Base-by-base conservation (phyloP, 1,139 yeast species). In the Suhomyces bokatorum region DNA sequence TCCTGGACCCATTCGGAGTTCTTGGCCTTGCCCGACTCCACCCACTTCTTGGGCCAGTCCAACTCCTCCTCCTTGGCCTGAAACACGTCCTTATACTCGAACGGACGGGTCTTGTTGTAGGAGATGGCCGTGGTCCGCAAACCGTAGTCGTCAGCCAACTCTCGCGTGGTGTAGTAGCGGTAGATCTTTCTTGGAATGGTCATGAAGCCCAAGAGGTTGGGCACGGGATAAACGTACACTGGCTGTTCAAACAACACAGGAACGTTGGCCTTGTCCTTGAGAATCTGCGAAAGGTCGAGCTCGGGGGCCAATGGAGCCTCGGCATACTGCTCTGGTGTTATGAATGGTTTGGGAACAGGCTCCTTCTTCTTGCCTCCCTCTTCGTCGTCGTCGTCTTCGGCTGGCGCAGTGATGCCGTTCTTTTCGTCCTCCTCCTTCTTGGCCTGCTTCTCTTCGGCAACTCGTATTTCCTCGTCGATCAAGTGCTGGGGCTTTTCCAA, bases 31-130 rank as follows among this genome's bases (percentile, higher is more conserved):
- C 96, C 96, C 51, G 73, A 77, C 51, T 80, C 76, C 35, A 87
- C 86, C 96, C 97, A 95, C 50, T 78, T 77, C 50, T 71, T 70
- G 17, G 98, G 97, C 99, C 99, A 95, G 54, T 89, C 95, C 14
- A 67, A 61, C 61, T 93, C 98, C 62, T 95, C 99, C 35, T 73
- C 81, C 32, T 66, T 64, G 9, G 83, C 86, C 55, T 77, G 64
- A 32, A 73, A 69, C 34, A 78, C 65, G 56, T 88, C 95, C 39
- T 71, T 70, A 41, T 62, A 60, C 42, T 72, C 75, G 57, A 83
- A 87, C 4, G 81, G 78, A 39, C 95, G 70, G 31, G 77, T 66
- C 20, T 72, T 60, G 42, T 79, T 79, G 47, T 79, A 71, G 6
- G 87, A 83, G 3, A 86, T 72, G 0, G 80, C 78, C 32, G 82